Base-by-base conservation (phyloP, 23 red algal genomes). In the Agarophyton chilense region DNA sequence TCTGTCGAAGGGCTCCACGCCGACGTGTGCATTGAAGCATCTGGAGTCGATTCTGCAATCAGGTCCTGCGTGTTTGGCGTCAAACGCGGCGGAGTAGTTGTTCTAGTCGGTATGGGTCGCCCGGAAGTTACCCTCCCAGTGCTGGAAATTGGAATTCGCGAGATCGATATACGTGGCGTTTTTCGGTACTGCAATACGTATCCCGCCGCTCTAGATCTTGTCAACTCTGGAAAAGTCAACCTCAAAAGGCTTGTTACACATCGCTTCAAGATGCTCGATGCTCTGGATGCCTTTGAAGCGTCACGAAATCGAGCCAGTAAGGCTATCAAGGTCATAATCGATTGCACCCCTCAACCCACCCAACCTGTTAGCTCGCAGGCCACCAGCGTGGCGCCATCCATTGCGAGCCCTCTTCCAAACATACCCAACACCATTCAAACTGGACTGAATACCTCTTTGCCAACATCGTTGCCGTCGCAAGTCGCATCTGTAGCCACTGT, bases 121-220 rank as follows among this genome's bases (percentile, higher is more conserved):
- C 74, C 82, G 31, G 91, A 90, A 4, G 72, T 94, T 25, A 4
- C 51, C 0, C 33, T 98, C 10, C 95, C 95, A 12, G 29, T 94
- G 24, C 51, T 98, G 21, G 95, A 94, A 32, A 91, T 91, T 24
- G 79, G 60, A 26, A 70, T 64, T 33, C 78, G 86, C 24, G 95
- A 98, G 63, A 39, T 98, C 24, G 95, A 98, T 31, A 32, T 94
- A 2, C 63, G 86, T 39, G 87, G 91, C 26, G 87, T 98, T 2
- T 98, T 98, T 49, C 86, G 95, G 17, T 94, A 98, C 47, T 77
- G 80, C 81, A 91, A 98, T 52, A 92, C 90, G 21, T 98, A 98
- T 46, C 91, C 85, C 36, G 33, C 56, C 34, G 91, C 90, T 12
- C 41, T 94, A 11, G 82, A 76, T 13, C 77, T 98, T 26, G 74